Percentiles rank a stretch among this genome's conserved stretches.
Evolutionary conservation across 2,329 filamentous ascomycete genomes (phyloP).

Genomic region (Beauveria caledonica): DNA sequence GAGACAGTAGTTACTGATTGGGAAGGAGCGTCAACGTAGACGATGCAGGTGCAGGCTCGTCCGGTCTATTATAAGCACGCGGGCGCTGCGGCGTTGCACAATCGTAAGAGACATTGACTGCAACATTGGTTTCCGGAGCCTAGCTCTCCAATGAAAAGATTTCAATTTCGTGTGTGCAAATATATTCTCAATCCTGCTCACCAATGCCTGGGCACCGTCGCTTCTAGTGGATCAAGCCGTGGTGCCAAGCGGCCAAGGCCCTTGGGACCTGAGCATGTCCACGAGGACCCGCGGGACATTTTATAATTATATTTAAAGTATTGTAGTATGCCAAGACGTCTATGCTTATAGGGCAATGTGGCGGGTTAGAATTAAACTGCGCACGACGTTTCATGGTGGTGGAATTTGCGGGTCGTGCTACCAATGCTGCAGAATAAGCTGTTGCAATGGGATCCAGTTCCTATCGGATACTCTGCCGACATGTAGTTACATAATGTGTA

Average conservation of each 20-base stretch:
- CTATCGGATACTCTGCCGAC: background rate
- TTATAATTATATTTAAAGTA: background rate
- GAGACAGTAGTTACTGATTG: background rate
- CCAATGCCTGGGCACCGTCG: background rate
- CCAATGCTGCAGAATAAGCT: background rate
- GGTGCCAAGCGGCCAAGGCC: background rate
- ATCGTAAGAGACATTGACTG: background rate
- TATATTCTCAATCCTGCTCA: constrained; percentile 9
- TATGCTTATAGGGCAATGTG: background rate
- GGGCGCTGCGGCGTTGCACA: background rate
- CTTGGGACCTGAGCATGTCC: background rate
- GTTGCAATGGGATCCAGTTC: background rate
- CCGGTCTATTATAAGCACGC: background rate
- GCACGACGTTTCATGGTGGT: constrained; percentile 2
- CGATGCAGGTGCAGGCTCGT: background rate
- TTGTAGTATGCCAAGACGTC: background rate
- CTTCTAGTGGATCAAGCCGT: background rate
- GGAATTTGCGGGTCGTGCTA: constrained; percentile 1
- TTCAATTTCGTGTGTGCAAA: background rate
- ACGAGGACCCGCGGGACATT: background rate
- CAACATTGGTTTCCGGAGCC: background rate
- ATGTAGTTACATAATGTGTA: background rate
- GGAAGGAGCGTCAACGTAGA: background rate
- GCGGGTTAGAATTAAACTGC: background rate
- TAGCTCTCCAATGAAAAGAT: background rate